Evolutionary conservation across 1,139 yeast genomes (phyloP).

Genomic region (Saccharomyces hybrid): DNA sequence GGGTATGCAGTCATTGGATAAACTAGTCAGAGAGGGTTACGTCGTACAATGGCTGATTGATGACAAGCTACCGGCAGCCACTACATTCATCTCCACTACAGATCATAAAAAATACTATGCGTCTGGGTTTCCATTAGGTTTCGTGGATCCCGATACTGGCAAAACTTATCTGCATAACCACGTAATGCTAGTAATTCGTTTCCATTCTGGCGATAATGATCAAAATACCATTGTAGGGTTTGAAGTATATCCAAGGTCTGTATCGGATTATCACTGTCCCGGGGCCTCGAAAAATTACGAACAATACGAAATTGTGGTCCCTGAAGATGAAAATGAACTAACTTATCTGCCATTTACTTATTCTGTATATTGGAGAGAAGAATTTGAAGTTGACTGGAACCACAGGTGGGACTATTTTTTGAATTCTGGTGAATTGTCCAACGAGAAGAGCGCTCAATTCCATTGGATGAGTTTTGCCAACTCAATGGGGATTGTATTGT

Average conservation of each 20-base stretch:
- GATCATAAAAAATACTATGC: slow-evolving; percentile 64
- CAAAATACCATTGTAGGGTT: slow-evolving; percentile 72
- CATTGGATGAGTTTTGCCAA: slow-evolving; percentile 28
- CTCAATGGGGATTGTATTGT: slow-evolving; percentile 19
- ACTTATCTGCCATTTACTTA: slow-evolving; percentile 65
- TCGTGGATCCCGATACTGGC: slow-evolving; percentile 43
- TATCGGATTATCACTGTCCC: slow-evolving; percentile 59
- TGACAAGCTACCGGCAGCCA: slow-evolving; percentile 75
- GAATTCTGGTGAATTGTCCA: slow-evolving; percentile 40
- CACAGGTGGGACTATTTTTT: slow-evolving; percentile 73
- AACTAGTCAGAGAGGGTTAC: slow-evolving; percentile 60
- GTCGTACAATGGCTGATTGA: slow-evolving; percentile 81
- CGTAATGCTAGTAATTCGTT: slow-evolving; percentile 71
- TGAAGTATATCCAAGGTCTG: slow-evolving; percentile 84
- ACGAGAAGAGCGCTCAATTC: slow-evolving; percentile 15
- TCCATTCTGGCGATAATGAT: slow-evolving; percentile 48
- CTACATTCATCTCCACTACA: slow-evolving; percentile 64
- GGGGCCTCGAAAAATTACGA: slow-evolving; percentile 55
- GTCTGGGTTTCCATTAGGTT: slow-evolving; percentile 83
- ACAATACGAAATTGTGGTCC: slow-evolving; percentile 43
- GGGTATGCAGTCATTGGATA: slow-evolving; percentile 50
- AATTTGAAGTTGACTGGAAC: slow-evolving; percentile 55
- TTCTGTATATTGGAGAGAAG: slow-evolving; percentile 87
- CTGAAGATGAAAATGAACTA: slow-evolving; percentile 31
- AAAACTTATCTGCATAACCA: slow-evolving; percentile 66